phyloP scores from a whole-genome alignment of 345 rosid genomes.

The Salix purpurea region DNA sequence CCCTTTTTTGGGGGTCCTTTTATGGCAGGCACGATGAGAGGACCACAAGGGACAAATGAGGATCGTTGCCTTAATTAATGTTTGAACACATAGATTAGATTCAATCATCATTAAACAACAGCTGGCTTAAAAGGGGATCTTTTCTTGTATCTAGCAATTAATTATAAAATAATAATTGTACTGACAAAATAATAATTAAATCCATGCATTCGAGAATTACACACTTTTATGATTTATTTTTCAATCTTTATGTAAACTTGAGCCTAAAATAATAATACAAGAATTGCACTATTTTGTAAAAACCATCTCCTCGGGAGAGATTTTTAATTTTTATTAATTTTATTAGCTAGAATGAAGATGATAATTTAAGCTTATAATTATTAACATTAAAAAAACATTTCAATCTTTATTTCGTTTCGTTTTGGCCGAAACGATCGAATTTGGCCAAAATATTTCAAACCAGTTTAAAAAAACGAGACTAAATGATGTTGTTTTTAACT shows the following conservation, averaged over 20 bases:
- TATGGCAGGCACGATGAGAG: slow-evolving; percentile 15
- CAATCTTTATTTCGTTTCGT: not conserved
- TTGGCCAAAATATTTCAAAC: too few relatives aligned
- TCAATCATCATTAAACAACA: not conserved
- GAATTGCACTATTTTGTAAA: too few relatives aligned
- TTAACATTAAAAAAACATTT: too few relatives aligned
- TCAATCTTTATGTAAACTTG: not conserved
- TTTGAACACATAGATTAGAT: not conserved
- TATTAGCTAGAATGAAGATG: too few relatives aligned
- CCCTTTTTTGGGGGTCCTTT: not conserved
- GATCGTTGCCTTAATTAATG: not conserved
- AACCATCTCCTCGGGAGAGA: too few relatives aligned
- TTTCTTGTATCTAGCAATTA: not conserved
- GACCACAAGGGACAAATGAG: slow-evolving; percentile 15
- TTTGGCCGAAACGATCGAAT: too few relatives aligned
- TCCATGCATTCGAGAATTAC: not conserved
- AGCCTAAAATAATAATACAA: too few relatives aligned
- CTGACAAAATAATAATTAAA: not conserved
- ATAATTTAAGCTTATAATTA: too few relatives aligned
- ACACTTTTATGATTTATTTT: not conserved
- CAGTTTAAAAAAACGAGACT: too few relatives aligned
- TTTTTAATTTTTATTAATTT: too few relatives aligned
- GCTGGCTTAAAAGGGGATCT: not conserved
- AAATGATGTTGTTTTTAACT: too few relatives aligned
- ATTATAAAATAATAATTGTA: not conserved